These are phyloP conservation scores for Linderniella brevidens DNA, from an alignment of 257 asterid species.

Conservation along the genomic window DNA sequence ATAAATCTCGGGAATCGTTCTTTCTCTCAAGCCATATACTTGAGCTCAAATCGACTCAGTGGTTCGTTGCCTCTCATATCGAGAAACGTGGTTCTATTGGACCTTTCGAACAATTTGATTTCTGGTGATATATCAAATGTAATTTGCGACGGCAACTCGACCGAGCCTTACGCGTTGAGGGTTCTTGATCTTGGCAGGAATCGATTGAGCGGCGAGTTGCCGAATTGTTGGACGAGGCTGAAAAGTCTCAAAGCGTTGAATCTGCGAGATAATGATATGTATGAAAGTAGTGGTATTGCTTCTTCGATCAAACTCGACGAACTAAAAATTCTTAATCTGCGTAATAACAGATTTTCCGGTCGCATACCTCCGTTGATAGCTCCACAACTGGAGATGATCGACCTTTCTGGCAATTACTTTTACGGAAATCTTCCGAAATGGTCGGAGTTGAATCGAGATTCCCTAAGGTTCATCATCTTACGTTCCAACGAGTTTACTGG, in stretches of 20 bases:
- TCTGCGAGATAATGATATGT: conserved; percentile 17
- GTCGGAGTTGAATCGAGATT: conserved; percentile 11
- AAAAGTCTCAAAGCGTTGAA: conserved; percentile 6
- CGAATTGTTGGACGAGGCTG: conserved; percentile 26
- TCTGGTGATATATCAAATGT: conserved; percentile 9
- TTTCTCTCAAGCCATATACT: not conserved
- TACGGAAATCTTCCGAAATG: conserved; percentile 17
- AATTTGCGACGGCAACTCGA: too few species aligned
- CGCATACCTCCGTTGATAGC: conserved; percentile 14
- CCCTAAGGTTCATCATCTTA: conserved; percentile 12
- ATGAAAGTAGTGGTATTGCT: conserved; percentile 15
- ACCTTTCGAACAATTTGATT: conserved; percentile 21
- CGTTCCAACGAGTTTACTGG: conserved; percentile 23
- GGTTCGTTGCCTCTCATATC: conserved; percentile 18
- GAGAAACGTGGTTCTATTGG: conserved; percentile 2
- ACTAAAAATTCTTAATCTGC: conserved; percentile 12
- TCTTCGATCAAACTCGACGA: conserved; percentile 14
- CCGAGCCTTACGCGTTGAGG: not conserved
- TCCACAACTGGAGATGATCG: conserved; percentile 10
- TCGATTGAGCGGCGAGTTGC: conserved; percentile 14
- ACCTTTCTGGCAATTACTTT: conserved; percentile 15
- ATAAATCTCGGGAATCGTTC: conserved; percentile 5
- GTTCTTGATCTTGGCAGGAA: conserved; percentile 17
- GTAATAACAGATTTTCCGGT: conserved; percentile 14
- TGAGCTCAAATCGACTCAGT: conserved; percentile 18